Evolutionary conservation across 257 asterid genomes (phyloP).

Genomic region (Mitragyna speciosa): DNA sequence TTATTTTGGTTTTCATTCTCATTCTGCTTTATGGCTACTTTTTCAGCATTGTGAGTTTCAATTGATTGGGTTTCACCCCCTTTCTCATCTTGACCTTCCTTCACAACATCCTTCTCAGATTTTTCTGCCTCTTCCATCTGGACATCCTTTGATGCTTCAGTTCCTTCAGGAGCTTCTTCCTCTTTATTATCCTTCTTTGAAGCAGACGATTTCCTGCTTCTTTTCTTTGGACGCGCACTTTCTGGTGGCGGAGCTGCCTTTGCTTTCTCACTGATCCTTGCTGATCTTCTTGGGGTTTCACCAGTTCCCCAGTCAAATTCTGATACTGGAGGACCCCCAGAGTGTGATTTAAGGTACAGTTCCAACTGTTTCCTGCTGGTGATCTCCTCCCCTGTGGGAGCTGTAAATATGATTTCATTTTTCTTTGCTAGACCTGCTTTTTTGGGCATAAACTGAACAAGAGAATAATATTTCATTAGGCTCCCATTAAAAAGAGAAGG

Average conservation of each 20-base stretch:
- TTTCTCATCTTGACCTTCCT: constrained; percentile 18
- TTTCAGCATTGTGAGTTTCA: constrained; percentile 11
- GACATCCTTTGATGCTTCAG: constrained; percentile 29
- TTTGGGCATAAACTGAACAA: constrained; percentile 34
- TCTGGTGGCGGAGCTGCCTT: constrained; percentile 34
- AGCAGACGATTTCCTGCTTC: constrained; percentile 37
- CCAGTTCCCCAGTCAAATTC: constrained; percentile 57
- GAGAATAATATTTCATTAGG: not conserved
- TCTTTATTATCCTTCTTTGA: constrained; percentile 33
- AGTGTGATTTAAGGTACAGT: constrained; percentile 51
- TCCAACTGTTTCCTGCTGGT: constrained; percentile 40
- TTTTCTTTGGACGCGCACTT: constrained; percentile 38
- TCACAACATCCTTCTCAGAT: constrained; percentile 21
- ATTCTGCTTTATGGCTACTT: constrained; percentile 12
- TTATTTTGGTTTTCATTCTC: constrained; percentile 14
- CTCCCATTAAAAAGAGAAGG: not conserved
- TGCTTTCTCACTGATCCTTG: constrained; percentile 49
- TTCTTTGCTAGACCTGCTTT: constrained; percentile 40
- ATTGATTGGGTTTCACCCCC: constrained; percentile 10
- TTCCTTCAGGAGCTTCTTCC: constrained; percentile 30
- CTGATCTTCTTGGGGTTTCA: constrained; percentile 56
- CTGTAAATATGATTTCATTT: constrained; percentile 44
- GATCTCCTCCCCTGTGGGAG: constrained; percentile 56
- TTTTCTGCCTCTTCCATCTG: constrained; percentile 35
- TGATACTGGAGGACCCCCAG: constrained; percentile 37